Evolutionary conservation across 2,329 filamentous ascomycete species (phyloP).

Genomic region (Arthrobotrys sphaeroides): DNA sequence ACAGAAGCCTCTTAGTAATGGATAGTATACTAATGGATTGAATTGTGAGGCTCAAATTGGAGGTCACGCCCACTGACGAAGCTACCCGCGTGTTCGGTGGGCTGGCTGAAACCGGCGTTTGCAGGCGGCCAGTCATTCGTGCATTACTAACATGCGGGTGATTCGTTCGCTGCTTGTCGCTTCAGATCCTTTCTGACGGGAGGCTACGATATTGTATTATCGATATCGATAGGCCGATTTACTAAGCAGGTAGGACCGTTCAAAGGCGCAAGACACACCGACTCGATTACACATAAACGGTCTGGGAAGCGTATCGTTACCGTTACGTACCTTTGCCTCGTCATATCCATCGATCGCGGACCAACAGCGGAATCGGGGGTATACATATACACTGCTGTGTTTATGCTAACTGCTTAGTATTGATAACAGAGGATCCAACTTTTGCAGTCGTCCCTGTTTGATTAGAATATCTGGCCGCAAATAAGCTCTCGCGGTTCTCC

Average conservation of each 20-base stretch:
- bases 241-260: neutral
- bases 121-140: slow-evolving; percentile 7
- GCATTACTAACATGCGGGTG: neutral
- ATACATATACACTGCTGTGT: too few species aligned
- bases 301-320: too few species aligned
- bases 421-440: slow-evolving; percentile 3
- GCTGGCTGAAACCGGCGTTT: slow-evolving; percentile 41
- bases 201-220: too few species aligned
- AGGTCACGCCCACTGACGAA: neutral
- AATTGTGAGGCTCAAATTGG: neutral
- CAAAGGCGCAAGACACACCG: neutral
- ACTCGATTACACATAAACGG: too few species aligned
- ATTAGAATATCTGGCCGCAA: slow-evolving; percentile 31
- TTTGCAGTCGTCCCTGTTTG: neutral
- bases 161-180: neutral
- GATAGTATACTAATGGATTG: too few species aligned
- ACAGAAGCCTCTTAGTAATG: too few species aligned
- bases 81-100: neutral
- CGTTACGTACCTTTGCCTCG: too few species aligned
- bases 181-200: slow-evolving; percentile 32
- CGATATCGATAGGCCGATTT: slow-evolving; percentile 18
- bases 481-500: neutral
- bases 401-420: too few species aligned
- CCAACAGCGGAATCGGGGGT: too few species aligned
- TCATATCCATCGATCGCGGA: too few species aligned